Conservation (phyloP, 176 grass and related monocot genomes). For the Aegilops bicornis region DNA sequence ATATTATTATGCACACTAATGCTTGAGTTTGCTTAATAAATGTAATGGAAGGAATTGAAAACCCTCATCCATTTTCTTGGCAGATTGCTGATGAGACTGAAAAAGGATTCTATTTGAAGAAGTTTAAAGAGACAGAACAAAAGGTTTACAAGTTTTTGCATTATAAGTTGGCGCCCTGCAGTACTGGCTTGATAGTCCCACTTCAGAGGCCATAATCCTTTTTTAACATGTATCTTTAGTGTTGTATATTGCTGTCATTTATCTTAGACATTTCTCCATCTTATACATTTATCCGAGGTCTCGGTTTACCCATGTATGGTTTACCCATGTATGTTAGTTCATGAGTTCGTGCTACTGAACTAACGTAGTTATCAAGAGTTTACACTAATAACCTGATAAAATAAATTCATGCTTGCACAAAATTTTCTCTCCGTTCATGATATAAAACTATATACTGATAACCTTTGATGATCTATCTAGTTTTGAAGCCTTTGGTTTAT, state of each 20-base stretch:
- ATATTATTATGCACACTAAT: background rate
- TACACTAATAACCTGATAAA: constrained; percentile 22
- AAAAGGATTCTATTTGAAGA: constrained; percentile 30
- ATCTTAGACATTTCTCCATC: constrained; percentile 14
- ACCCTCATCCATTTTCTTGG: constrained; percentile 13
- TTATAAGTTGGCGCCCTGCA: constrained; percentile 1
- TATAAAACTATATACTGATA: constrained; percentile 1
- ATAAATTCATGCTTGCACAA: background rate
- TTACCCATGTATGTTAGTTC: background rate
- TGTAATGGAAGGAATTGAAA: constrained; percentile 8
- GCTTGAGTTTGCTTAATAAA: constrained; percentile 17
- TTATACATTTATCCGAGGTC: constrained; percentile 7
- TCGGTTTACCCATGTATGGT: constrained; percentile 1
- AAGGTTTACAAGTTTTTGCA: constrained; percentile 27
- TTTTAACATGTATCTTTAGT: background rate
- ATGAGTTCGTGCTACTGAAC: background rate
- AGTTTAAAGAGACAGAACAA: constrained; percentile 28
- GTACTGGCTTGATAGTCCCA: background rate
- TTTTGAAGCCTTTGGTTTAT: constrained; percentile 22
- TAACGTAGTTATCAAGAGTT: background rate
- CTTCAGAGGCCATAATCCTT: background rate
- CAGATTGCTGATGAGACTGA: constrained; percentile 30
- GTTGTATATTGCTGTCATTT: background rate
- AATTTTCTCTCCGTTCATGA: background rate
- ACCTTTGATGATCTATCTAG: constrained; percentile 17